Conservation (phyloP, 2,329 filamentous ascomycete genomes). For the Aspergillus sp. region DNA sequence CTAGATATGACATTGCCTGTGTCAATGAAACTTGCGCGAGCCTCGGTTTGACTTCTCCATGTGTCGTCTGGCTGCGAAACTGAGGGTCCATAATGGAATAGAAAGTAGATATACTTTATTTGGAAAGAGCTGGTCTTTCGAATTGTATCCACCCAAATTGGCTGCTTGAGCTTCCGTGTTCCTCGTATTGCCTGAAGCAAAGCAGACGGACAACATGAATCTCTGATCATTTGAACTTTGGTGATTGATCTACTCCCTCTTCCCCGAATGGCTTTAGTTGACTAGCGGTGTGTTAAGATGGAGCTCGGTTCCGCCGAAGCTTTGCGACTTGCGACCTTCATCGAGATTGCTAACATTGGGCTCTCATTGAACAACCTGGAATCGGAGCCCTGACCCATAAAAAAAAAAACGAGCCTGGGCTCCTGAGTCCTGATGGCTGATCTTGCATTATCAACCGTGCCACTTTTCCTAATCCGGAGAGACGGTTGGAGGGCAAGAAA, state of each 20-base stretch:
- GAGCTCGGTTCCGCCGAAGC: not conserved
- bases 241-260: not conserved
- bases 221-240: not conserved
- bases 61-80: not conserved
- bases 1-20: no score
- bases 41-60: not conserved
- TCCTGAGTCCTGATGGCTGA: not conserved
- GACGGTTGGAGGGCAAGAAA: not conserved
- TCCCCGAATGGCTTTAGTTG: not conserved
- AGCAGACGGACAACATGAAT: not conserved
- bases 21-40: not conserved
- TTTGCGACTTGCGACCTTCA: not conserved
- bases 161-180: not conserved
- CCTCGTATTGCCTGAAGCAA: not conserved
- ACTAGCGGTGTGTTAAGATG: slow-evolving; percentile 7
- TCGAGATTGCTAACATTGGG: not conserved
- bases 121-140: not conserved
- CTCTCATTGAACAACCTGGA: not conserved
- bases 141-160: not conserved
- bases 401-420: not conserved
- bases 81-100: not conserved
- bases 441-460: slow-evolving; percentile 2
- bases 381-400: not conserved
- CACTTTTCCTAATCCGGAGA: not conserved
- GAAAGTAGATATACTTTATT: not conserved